These are phyloP conservation scores for Saksenaea vasiformis DNA, from an alignment of 371 early-diverging fungal species.

Conservation along the genomic window DNA sequence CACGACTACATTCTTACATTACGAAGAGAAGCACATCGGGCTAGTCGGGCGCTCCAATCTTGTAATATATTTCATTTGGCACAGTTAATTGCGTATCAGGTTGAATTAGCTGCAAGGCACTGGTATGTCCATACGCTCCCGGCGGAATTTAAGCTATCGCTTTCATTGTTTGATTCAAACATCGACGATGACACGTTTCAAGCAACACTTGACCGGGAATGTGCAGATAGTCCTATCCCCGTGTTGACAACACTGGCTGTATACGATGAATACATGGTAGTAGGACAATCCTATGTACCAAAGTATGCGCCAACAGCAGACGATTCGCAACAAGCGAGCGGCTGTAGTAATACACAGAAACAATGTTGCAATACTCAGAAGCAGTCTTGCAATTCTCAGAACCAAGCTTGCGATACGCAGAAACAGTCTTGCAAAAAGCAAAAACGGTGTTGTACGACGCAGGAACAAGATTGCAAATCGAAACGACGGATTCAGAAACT, in stretches of 20 bases:
- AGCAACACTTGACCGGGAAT: neutral
- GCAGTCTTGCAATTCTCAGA: neutral
- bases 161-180: slow-evolving; percentile 6
- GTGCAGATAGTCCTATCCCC: neutral
- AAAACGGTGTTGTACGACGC: neutral
- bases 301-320: neutral
- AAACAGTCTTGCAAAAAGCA: neutral
- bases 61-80: neutral
- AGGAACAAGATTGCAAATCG: neutral
- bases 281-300: slow-evolving; percentile 3
- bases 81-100: slow-evolving; percentile 7
- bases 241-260: slow-evolving; percentile 5
- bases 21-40: slow-evolving; percentile 4
- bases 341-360: neutral
- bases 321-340: neutral
- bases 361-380: neutral
- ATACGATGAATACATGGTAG: slow-evolving; percentile 4
- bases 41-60: neutral
- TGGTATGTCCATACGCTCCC: slow-evolving; percentile 13
- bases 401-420: too few relatives aligned
- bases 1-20: slow-evolving; percentile 6
- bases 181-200: slow-evolving; percentile 2
- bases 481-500: slow-evolving; percentile 10
- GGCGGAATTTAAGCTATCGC: slow-evolving; percentile 1
- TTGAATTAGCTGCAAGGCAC: slow-evolving; percentile 7